These are phyloP conservation scores for Candida glucosophila DNA, from an alignment of 1,139 yeast genomes.

Conservation along the genomic window DNA sequence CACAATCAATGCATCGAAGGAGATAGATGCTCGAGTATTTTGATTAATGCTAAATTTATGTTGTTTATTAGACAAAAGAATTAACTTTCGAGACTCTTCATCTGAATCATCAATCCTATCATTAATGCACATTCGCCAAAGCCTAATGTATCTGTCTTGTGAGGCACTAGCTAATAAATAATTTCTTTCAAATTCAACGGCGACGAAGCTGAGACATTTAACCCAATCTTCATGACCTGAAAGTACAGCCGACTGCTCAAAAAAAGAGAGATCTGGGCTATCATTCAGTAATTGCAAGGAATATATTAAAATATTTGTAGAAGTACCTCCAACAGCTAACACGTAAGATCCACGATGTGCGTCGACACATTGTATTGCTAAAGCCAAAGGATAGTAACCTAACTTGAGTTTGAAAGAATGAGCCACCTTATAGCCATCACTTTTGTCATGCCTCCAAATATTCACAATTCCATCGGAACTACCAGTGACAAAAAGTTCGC, in stretches of 20 bases:
- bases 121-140: constrained; percentile 67
- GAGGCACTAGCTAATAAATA: constrained; percentile 76
- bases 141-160: constrained; percentile 80
- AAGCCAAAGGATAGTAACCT: constrained; percentile 58
- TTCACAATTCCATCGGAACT: constrained; percentile 55
- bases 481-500: constrained; percentile 45
- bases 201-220: constrained; percentile 57
- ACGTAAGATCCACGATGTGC: constrained; percentile 31
- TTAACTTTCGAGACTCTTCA: constrained; percentile 46
- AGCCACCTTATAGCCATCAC: constrained; percentile 16
- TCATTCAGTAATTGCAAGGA: constrained; percentile 25
- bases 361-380: constrained; percentile 43
- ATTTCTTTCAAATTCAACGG: constrained; percentile 36
- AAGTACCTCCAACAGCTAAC: constrained; percentile 81
- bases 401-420: constrained; percentile 30
- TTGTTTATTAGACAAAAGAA: constrained; percentile 56
- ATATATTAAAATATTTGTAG: constrained; percentile 47
- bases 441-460: constrained; percentile 34
- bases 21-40: constrained; percentile 41
- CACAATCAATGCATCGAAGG: constrained; percentile 87
- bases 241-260: constrained; percentile 42
- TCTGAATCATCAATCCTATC: constrained; percentile 49
- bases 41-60: constrained; percentile 38
- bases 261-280: constrained; percentile 7
- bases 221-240: constrained; percentile 96